phyloP scores from a whole-genome alignment of 129 eudicot species.

The Helianthus annuus region DNA sequence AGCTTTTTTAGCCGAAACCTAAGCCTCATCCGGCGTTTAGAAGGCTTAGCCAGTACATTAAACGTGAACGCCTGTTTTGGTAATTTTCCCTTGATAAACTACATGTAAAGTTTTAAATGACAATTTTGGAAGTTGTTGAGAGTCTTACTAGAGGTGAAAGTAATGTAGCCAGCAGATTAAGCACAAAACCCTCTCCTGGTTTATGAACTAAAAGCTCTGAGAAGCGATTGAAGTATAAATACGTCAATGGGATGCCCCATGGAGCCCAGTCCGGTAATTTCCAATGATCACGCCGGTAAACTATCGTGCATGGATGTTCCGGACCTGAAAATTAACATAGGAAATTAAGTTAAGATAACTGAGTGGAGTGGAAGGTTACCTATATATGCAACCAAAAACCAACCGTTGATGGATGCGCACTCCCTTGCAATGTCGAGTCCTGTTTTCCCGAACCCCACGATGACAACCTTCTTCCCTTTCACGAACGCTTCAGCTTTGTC shows the following conservation, averaged over 20 bases:
- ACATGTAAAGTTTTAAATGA: no score
- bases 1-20: no score
- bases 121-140: neutral
- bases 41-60: no score
- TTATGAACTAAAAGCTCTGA: conserved; percentile 57
- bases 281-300: conserved; percentile 54
- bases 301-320: conserved; percentile 47
- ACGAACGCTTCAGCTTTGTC: conserved; percentile 35
- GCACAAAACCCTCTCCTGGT: conserved; percentile 58
- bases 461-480: conserved; percentile 45
- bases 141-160: conserved; percentile 60
- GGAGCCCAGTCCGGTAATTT: conserved; percentile 45
- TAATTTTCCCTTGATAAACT: no score
- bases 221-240: conserved; percentile 49
- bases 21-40: no score
- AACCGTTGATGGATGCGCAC: conserved; percentile 49
- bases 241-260: conserved; percentile 52
- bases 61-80: no score
- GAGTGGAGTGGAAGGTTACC: neutral
- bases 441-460: conserved; percentile 54
- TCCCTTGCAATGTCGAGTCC: conserved; percentile 64
- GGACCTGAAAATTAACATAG: conserved; percentile 31
- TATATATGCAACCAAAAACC: neutral
- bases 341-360: neutral
- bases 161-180: conserved; percentile 44